A percentile compares a stretch with the other conserved stretches of the same genome.
These are phyloP conservation scores for Boletus semigastroideus DNA, from an alignment of 1,284 basidiomycete genomes.

Conservation along the genomic window DNA sequence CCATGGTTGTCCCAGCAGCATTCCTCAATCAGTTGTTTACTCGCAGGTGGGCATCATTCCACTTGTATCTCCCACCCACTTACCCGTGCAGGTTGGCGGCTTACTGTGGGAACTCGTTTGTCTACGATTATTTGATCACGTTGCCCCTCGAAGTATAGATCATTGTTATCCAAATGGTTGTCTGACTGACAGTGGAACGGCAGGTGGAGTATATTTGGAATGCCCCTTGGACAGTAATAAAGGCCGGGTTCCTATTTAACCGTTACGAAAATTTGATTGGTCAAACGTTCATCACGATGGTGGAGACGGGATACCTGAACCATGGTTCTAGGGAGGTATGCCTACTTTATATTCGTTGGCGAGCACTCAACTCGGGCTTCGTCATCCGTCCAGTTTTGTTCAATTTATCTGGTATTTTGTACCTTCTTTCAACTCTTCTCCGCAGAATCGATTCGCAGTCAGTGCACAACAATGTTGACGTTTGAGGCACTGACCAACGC, in stretches of 20 bases:
- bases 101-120: too few relatives aligned
- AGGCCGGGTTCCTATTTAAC: slow-evolving; percentile 11
- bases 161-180: background rate
- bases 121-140: slow-evolving; percentile 14
- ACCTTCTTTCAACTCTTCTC: background rate
- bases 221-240: slow-evolving; percentile 11
- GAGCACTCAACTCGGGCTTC: background rate
- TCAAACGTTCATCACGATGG: slow-evolving; percentile 10
- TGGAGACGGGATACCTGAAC: slow-evolving; percentile 4
- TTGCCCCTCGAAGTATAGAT: slow-evolving; percentile 7
- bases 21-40: too few relatives aligned
- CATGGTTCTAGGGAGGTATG: slow-evolving; percentile 3
- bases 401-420: background rate
- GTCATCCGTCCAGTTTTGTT: slow-evolving; percentile 6
- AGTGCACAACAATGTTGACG: background rate
- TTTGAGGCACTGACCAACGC: too few relatives aligned
- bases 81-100: too few relatives aligned
- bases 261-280: slow-evolving; percentile 16
- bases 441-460: background rate
- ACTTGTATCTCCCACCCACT: too few relatives aligned
- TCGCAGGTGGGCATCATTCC: too few relatives aligned
- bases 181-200: background rate
- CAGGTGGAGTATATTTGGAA: slow-evolving; percentile 15
- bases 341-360: background rate
- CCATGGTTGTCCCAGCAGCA: too few relatives aligned